A percentile compares a stretch with the other conserved stretches of the same genome.
These are phyloP conservation scores for Ophiostoma sp. DNA, from an alignment of 2,329 filamentous ascomycete species.

Conservation along the genomic window DNA sequence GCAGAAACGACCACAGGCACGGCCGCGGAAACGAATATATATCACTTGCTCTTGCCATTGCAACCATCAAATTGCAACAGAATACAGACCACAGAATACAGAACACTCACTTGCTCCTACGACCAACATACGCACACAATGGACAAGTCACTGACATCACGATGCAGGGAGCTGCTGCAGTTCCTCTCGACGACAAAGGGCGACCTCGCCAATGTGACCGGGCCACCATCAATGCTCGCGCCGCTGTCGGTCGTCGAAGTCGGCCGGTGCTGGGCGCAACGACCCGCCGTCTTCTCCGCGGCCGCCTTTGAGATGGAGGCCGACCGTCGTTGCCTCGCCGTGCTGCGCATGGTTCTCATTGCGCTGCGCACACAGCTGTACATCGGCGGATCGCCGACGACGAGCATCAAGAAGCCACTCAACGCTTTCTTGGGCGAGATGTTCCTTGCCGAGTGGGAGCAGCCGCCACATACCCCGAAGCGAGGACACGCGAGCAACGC, in stretches of 20 bases:
- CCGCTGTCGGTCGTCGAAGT: conserved; percentile 47
- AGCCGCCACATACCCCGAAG: conserved; percentile 27
- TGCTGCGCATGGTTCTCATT: conserved; percentile 44
- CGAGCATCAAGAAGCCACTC: conserved; percentile 49
- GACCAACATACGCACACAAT: conserved; percentile 22
- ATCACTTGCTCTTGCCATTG: too few relatives aligned
- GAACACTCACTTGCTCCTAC: not conserved
- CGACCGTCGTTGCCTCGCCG: conserved; percentile 41
- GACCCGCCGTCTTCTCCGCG: conserved; percentile 44
- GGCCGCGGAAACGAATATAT: too few relatives aligned
- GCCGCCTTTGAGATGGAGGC: conserved; percentile 42
- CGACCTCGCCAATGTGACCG: conserved; percentile 48
- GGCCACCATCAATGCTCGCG: conserved; percentile 46
- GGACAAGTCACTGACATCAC: conserved; percentile 30
- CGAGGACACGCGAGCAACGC: not conserved
- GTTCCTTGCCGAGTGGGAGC: conserved; percentile 40
- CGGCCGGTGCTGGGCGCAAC: conserved; percentile 46
- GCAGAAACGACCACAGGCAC: not conserved
- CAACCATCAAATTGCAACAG: too few relatives aligned
- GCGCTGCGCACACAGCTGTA: conserved; percentile 46
- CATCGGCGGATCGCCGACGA: conserved; percentile 40
- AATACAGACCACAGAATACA: not conserved
- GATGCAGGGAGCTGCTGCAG: conserved; percentile 32
- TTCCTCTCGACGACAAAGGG: conserved; percentile 40
- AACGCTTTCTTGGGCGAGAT: conserved; percentile 50